Evolutionary conservation across 768 basidiomycete species (phyloP).

Genomic region (Boletellus sp.): DNA sequence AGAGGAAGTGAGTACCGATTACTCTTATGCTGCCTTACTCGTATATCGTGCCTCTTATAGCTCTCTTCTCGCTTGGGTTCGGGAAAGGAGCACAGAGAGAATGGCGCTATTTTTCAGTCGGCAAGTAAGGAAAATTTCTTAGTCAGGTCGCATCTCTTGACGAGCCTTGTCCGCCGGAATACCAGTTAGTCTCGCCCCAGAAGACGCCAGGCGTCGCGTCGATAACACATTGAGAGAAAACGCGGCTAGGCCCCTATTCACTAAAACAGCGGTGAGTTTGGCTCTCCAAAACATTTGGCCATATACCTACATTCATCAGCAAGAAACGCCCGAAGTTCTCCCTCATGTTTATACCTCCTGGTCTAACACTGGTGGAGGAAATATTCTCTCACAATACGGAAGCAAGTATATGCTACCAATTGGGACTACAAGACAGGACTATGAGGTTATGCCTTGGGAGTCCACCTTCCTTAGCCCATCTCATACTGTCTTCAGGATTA

Average conservation of each 20-base stretch:
- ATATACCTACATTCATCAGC: constrained; percentile 33
- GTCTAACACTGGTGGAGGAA: constrained; percentile 52
- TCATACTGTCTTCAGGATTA: constrained; percentile 53
- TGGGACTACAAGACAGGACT: constrained; percentile 66
- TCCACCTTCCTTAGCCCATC: background rate
- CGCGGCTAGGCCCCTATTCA: constrained; percentile 63
- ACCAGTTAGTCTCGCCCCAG: constrained; percentile 34
- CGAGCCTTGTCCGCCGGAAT: constrained; percentile 1
- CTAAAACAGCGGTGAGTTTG: constrained; percentile 46
- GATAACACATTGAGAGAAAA: constrained; percentile 58
- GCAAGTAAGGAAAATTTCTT: constrained; percentile 7
- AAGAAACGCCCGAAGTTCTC: constrained; percentile 54
- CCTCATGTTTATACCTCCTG: constrained; percentile 89
- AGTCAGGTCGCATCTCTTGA: background rate
- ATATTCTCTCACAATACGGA: constrained; percentile 64
- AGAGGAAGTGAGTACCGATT: constrained; percentile 41
- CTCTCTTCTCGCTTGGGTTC: constrained; percentile 11
- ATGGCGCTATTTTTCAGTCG: background rate
- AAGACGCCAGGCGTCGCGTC: constrained; percentile 58
- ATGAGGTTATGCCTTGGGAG: constrained; percentile 50
- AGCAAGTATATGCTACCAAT: constrained; percentile 78
- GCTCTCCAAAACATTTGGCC: background rate
- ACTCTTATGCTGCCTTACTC: background rate
- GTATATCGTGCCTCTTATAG: constrained; percentile 6
- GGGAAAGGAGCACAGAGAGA: background rate